Base-by-base conservation (phyloP, 2,329 filamentous ascomycete species). In the Penicillium crustosum region DNA sequence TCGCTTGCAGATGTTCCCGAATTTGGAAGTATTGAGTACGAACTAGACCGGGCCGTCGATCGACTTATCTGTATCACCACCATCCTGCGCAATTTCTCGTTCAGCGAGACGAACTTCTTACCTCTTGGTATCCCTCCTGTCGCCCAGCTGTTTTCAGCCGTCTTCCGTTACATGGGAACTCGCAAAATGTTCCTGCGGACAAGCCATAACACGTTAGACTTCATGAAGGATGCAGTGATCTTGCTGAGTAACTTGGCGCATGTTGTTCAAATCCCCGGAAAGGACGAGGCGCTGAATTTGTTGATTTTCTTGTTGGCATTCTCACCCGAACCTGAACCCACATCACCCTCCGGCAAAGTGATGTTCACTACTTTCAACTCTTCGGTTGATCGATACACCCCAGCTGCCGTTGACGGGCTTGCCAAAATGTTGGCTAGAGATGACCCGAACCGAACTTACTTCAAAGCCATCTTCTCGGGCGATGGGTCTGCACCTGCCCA, bases 171-270 rank as follows among this genome's bases (percentile, higher is more conserved):
- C 64, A 82, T 97, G 15, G 94, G 93, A 31, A 97, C 93, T 4
- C 88, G 92, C 15, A 91, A 91, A 66, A 90, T 93, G 82, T 83
- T 97, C 31, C 78, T 97, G 42, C 86, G 91, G 39, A 91, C 87
- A 4, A 84, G 94, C 64, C 82, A 84, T 69, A 96, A 97, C 75
- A 94, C 90, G 0, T 80, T 97, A 64, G 94, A 99, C 74, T 93
- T 97, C 68, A 96, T 97, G 90, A 99, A 99, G 77, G 94, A 99
- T 73, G 81, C 92, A 31, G 86, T 97, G 57, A 88, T 91, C 17
- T 86, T 96, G 64, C 81, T 99, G 54, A 97, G 93, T 56, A 97
- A 99, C 73, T 86, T 95, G 48, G 87, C 92, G 8, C 86, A 90
- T 47, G 84, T 86, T 10, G 84, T 97, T 52, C 89, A 93, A 69